Percentiles rank a stretch among this genome's conserved stretches.
Evolutionary conservation across 179 eudicot genomes (phyloP).

Genomic region (Vitellaria paradoxa): DNA sequence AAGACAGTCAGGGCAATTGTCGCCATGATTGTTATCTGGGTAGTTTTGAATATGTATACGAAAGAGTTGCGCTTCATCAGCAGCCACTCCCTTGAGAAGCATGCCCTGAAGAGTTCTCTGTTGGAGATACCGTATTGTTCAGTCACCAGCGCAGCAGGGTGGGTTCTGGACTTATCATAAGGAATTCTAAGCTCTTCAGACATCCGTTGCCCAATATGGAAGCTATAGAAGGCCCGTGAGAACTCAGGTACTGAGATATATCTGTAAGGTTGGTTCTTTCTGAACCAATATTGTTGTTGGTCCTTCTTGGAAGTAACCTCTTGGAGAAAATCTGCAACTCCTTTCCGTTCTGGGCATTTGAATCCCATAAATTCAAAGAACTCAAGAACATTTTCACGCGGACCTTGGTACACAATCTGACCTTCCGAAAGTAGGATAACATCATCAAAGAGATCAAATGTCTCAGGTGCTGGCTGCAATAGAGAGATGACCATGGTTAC

Average conservation of each 20-base stretch:
- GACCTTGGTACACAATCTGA: slow-evolving; percentile 79
- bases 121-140: slow-evolving; percentile 65
- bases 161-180: slow-evolving; percentile 54
- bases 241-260: slow-evolving; percentile 61
- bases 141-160: slow-evolving; percentile 65
- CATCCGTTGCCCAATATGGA: slow-evolving; percentile 47
- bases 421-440: slow-evolving; percentile 82
- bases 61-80: slow-evolving; percentile 71
- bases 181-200: slow-evolving; percentile 47
- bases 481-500: slow-evolving; percentile 82
- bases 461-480: slow-evolving; percentile 87
- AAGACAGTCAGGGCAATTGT: slow-evolving; percentile 57
- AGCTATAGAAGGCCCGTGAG: slow-evolving; percentile 43
- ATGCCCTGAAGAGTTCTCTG: slow-evolving; percentile 58
- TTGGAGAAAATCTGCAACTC: slow-evolving; percentile 84
- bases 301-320: slow-evolving; percentile 88
- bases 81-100: slow-evolving; percentile 80
- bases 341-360: slow-evolving; percentile 82
- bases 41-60: slow-evolving; percentile 67
- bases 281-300: slow-evolving; percentile 80
- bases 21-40: slow-evolving; percentile 69
- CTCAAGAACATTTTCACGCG: slow-evolving; percentile 58
- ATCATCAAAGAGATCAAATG: slow-evolving; percentile 79
- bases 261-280: slow-evolving; percentile 46
- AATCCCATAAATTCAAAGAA: slow-evolving; percentile 77